A percentile compares a stretch with the other conserved stretches of the same genome.
phyloP scores from a whole-genome alignment of 192 early-diverging fungal genomes.

The Coemansia sp. region DNA sequence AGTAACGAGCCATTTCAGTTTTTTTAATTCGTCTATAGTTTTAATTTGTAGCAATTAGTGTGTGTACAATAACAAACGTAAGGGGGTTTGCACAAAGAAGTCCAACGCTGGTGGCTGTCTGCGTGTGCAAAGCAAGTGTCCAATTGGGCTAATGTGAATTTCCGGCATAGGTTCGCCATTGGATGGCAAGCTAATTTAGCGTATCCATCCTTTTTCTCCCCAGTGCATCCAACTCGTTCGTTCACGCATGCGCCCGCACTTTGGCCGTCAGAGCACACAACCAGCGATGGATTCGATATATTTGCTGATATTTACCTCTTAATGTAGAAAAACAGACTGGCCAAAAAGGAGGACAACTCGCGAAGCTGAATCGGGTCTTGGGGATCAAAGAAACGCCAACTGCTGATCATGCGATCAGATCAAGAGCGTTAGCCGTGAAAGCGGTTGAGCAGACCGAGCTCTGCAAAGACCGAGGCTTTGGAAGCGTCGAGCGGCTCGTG shows the following conservation, averaged over 20 bases:
- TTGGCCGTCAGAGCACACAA: too few species aligned
- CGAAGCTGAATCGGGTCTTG: too few species aligned
- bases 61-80: too few species aligned
- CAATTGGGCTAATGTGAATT: background rate
- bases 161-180: slow-evolving; percentile 3
- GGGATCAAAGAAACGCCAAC: background rate
- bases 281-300: slow-evolving; percentile 5
- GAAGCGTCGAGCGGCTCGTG: slow-evolving; percentile 29
- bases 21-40: too few species aligned
- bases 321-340: background rate
- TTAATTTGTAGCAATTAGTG: too few species aligned
- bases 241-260: too few species aligned
- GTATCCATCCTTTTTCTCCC: background rate
- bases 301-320: slow-evolving; percentile 1
- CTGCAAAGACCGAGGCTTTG: slow-evolving; percentile 26
- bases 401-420: background rate
- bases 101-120: too few species aligned
- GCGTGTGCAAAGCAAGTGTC: background rate
- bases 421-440: slow-evolving; percentile 9
- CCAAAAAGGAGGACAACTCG: too few species aligned
- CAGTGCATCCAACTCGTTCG: background rate
- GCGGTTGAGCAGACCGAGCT: slow-evolving; percentile 40
- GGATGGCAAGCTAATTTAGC: background rate
- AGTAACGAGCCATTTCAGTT: slow-evolving; percentile 71
- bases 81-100: too few species aligned